These are phyloP conservation scores for Golubevia pallescens DNA, from an alignment of 1,284 basidiomycete species.

Conservation along the genomic window DNA sequence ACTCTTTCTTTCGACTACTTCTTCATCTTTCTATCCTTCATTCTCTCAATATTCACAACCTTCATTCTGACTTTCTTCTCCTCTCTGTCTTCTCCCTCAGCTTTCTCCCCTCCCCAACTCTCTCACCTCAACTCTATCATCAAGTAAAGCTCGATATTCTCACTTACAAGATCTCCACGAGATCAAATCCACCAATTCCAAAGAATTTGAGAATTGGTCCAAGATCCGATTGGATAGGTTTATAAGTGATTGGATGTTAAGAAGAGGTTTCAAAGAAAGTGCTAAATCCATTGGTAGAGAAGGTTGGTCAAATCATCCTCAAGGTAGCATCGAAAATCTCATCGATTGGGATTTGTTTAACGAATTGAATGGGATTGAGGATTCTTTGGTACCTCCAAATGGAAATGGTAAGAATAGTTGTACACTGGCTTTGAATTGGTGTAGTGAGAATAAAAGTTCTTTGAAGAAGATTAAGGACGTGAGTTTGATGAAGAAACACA, in stretches of 20 bases:
- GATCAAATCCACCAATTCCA: slow-evolving; percentile 13
- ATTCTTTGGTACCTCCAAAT: slow-evolving; percentile 69
- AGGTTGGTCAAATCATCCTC: no score
- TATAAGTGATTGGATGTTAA: slow-evolving; percentile 88
- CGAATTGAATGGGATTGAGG: slow-evolving; percentile 84
- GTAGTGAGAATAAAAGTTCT: slow-evolving; percentile 90
- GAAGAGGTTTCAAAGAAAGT: slow-evolving; percentile 75
- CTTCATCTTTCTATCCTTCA: slow-evolving; percentile 70
- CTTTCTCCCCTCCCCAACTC: slow-evolving; percentile 7
- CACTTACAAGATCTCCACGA: slow-evolving; percentile 33
- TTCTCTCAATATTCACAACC: no score
- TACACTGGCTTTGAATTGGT: slow-evolving; percentile 89
- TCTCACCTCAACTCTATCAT: slow-evolving; percentile 14
- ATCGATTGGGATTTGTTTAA: slow-evolving; percentile 79
- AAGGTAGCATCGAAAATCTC: no score
- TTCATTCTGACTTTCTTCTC: background rate
- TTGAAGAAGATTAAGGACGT: slow-evolving; percentile 82
- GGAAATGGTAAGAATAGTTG: slow-evolving; percentile 72
- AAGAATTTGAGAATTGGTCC: slow-evolving; percentile 69
- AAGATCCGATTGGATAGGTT: slow-evolving; percentile 83
- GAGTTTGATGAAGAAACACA: background rate
- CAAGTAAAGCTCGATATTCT: slow-evolving; percentile 26
- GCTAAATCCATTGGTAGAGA: slow-evolving; percentile 75
- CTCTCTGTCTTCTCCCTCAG: background rate
- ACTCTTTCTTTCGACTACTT: slow-evolving; percentile 74